Evolutionary conservation across 192 early-diverging fungal genomes (phyloP).

Genomic region (Anaeromyces robustus): DNA sequence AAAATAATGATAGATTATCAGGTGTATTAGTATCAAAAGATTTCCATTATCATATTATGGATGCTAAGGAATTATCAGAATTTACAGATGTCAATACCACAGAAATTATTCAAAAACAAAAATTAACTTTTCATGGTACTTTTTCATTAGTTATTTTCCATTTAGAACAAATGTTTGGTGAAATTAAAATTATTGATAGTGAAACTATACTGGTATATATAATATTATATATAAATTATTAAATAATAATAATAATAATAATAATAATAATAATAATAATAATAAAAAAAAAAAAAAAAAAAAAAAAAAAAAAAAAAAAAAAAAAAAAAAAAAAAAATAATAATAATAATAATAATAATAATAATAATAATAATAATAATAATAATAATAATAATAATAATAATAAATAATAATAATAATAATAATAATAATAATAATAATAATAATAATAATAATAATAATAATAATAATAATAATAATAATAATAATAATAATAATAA

Average conservation of each 20-base stretch:
- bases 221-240: constrained; percentile 5
- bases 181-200: constrained; percentile 20
- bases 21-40: constrained; percentile 81
- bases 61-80: constrained; percentile 60
- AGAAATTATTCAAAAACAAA: constrained; percentile 59
- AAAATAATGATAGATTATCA: constrained; percentile 37
- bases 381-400: neutral
- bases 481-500: constrained; percentile 4
- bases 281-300: neutral
- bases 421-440: neutral
- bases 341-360: neutral
- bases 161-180: constrained; percentile 88
- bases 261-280: neutral
- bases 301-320: constrained; percentile 3
- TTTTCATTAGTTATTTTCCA: constrained; percentile 73
- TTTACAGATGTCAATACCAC: constrained; percentile 64
- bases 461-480: neutral
- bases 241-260: constrained; percentile 1
- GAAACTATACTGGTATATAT: constrained; percentile 13
- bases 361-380: neutral
- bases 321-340: neutral
- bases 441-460: neutral
- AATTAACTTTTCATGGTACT: constrained; percentile 53
- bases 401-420: neutral
- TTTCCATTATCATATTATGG: constrained; percentile 78